Evolutionary conservation across 2,329 filamentous ascomycete genomes (phyloP).

Genomic region (Penicillium oxalicum): DNA sequence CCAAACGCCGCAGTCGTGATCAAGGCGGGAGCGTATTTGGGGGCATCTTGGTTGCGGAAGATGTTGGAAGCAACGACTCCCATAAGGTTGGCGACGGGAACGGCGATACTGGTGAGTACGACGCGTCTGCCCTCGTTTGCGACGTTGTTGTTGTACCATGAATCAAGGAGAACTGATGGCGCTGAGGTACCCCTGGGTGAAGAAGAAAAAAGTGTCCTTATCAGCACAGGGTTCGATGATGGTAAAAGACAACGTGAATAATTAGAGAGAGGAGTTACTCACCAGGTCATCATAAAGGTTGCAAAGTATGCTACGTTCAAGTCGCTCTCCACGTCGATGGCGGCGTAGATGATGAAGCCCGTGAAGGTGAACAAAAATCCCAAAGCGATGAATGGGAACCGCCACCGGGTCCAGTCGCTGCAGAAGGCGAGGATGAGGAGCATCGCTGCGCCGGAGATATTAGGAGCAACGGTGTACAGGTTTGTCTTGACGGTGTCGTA

Average conservation of each 20-base stretch:
- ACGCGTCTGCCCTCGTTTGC: slow-evolving; percentile 64
- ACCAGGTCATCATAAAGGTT: slow-evolving; percentile 71
- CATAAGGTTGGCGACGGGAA: slow-evolving; percentile 67
- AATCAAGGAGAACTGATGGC: slow-evolving; percentile 54
- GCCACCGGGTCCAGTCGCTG: slow-evolving; percentile 56
- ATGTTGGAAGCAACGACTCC: slow-evolving; percentile 61
- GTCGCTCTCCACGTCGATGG: slow-evolving; percentile 55
- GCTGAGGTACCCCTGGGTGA: slow-evolving; percentile 47
- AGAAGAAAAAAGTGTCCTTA: too few relatives aligned
- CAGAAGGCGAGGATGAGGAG: slow-evolving; percentile 64
- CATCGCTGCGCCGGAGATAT: slow-evolving; percentile 64
- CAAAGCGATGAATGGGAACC: slow-evolving; percentile 62
- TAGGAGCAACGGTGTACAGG: slow-evolving; percentile 61
- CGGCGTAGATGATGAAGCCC: slow-evolving; percentile 67
- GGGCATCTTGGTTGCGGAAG: slow-evolving; percentile 55
- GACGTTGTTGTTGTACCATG: slow-evolving; percentile 72
- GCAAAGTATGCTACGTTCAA: slow-evolving; percentile 61
- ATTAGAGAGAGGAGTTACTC: background rate
- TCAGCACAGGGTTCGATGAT: slow-evolving; percentile 19
- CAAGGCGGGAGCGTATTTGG: slow-evolving; percentile 58
- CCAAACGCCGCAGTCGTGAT: slow-evolving; percentile 50
- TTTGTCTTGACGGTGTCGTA: slow-evolving; percentile 60
- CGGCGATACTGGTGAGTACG: slow-evolving; percentile 60
- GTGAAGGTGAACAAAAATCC: slow-evolving; percentile 66
- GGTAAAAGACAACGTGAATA: too few relatives aligned